These are phyloP conservation scores for Penicillium subrubescens DNA, from an alignment of 495 filamentous ascomycete genomes.

Conservation along the genomic window DNA sequence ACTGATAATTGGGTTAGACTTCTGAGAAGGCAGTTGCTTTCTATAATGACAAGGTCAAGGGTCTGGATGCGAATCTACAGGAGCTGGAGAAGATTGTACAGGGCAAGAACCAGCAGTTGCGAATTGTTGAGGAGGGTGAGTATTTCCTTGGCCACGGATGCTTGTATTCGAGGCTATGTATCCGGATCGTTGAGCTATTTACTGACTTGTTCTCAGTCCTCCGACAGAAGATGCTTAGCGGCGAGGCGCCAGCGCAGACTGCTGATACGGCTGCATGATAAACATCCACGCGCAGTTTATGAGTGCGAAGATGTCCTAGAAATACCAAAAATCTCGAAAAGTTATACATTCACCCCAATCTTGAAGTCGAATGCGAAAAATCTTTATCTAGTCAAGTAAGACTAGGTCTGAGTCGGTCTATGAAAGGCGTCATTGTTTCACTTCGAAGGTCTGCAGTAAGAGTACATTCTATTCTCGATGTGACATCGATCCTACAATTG, in stretches of 20 bases:
- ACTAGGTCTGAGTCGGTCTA: neutral
- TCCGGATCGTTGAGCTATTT: neutral
- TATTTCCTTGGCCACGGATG: neutral
- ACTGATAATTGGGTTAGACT: constrained; percentile 40
- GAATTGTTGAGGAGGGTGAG: constrained; percentile 86
- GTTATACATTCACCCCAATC: neutral
- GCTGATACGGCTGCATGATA: constrained; percentile 34
- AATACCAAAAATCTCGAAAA: constrained; percentile 7
- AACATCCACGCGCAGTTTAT: constrained; percentile 9
- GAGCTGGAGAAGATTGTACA: constrained; percentile 87
- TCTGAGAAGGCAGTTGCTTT: constrained; percentile 77
- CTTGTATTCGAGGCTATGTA: neutral
- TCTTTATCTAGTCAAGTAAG: neutral
- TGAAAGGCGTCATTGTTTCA: neutral
- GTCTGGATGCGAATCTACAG: constrained; percentile 73
- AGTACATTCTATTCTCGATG: neutral
- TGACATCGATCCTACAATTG: neutral
- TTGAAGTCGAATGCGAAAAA: neutral
- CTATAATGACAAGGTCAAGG: constrained; percentile 82
- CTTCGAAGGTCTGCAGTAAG: neutral
- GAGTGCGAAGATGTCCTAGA: neutral
- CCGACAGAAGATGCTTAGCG: constrained; percentile 50
- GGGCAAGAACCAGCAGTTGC: constrained; percentile 79
- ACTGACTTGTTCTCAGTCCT: constrained; percentile 39
- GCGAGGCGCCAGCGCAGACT: constrained; percentile 34